These are phyloP conservation scores for Chlorociboria aeruginascens DNA, from an alignment of 495 filamentous ascomycete species.

Conservation along the genomic window DNA sequence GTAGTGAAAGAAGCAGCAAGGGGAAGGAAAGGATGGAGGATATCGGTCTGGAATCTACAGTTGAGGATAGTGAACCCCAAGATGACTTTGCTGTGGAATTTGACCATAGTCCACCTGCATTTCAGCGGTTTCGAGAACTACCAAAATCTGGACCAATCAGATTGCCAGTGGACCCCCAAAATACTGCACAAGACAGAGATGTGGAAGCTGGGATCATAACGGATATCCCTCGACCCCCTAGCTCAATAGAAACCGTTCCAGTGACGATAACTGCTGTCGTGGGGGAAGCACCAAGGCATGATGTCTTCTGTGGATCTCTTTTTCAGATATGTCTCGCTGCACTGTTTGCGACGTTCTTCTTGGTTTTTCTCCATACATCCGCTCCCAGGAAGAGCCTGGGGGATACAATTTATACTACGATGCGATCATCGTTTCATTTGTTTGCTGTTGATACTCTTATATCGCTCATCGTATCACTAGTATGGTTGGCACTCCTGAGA, in stretches of 20 bases:
- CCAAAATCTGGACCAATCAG: conserved; percentile 23
- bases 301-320: conserved; percentile 83
- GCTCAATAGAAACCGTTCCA: conserved; percentile 17
- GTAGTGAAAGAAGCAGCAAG: conserved; percentile 34
- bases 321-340: conserved; percentile 76
- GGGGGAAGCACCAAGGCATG: conserved; percentile 40
- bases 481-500: conserved; percentile 83
- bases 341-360: conserved; percentile 73
- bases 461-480: conserved; percentile 70
- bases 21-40: conserved; percentile 70
- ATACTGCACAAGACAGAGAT: conserved; percentile 6
- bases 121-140: conserved; percentile 66
- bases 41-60: conserved; percentile 62
- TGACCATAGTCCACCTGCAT: conserved; percentile 67
- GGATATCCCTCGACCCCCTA: conserved; percentile 11
- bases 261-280: conserved; percentile 14
- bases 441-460: conserved; percentile 84
- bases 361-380: conserved; percentile 81
- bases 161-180: conserved; percentile 12
- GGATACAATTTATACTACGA: conserved; percentile 86
- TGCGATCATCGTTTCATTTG: conserved; percentile 78
- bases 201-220: conserved; percentile 1
- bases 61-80: conserved; percentile 46
- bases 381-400: conserved; percentile 54
- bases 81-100: conserved; percentile 45